Base-by-base conservation (phyloP, 208 protist genomes). In the Spongospora subterranea region DNA sequence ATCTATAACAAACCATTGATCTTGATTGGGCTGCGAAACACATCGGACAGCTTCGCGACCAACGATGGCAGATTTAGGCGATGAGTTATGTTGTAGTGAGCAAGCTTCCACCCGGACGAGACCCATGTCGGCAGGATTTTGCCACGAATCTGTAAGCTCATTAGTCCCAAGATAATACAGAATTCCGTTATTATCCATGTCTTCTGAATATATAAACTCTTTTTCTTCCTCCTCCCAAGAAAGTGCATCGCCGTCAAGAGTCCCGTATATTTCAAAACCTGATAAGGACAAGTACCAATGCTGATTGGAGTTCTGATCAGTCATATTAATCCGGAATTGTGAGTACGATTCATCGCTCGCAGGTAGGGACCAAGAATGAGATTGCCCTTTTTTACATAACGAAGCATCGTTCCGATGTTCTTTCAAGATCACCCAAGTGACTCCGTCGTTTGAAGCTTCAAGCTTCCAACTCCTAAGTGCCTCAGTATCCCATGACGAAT, bases 261-360 rank as follows among this genome's bases (percentile, higher is more conserved):
- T 82, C 29, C 92, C 92, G 38, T 93, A 93, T 46, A 93, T 54
- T 40, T 93, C 92, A 11, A 93, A 77, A 0, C 92, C 90, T 20
- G 88, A 92, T 20, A 90, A 53, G 0, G 91, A 66, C 6, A 92
- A 39, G 71, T 90, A 92, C 77, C 90, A 92, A 88, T 91, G 91
- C 77, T 91, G 53, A 17, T 90, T 90, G 13, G 91, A 89, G 90
- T 93, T 92, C 88, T 90, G 88, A 24, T 90, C 90, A 45, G 77
- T 92, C 50, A 91, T 88, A 40, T 88, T 82, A 35, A 93, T 92
- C 0, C 91, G 71, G 53, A 93, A 92, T 64, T 92, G 50, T 6
- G 82, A 89, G 90, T 93, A 93, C 43, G 90, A 88, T n/a, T 50
- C 60, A 29, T 60, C 40, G 0, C 40, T 77, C 0, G 11, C 11